These are phyloP conservation scores for Lasiosphaeria miniovina DNA, from an alignment of 495 filamentous ascomycete species.

Conservation along the genomic window DNA sequence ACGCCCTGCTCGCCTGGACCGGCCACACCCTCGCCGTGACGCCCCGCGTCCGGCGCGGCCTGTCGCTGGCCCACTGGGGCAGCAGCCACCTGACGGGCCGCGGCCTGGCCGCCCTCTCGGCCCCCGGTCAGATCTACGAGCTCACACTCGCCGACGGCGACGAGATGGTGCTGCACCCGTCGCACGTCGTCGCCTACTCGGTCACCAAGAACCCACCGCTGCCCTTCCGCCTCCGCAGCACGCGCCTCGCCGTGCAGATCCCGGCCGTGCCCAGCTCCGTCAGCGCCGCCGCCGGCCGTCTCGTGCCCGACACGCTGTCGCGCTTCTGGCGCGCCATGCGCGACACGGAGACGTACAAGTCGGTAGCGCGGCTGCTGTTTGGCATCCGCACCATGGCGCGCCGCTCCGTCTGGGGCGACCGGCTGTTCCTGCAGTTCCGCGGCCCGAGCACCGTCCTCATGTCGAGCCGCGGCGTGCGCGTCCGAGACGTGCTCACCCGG, in stretches of 20 bases:
- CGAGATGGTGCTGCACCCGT: constrained; percentile 80
- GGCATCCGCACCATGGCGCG: constrained; percentile 68
- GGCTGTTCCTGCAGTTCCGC: constrained; percentile 84
- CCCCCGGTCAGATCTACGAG: constrained; percentile 83
- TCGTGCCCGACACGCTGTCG: constrained; percentile 46
- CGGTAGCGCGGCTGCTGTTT: constrained; percentile 57
- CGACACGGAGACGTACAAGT: constrained; percentile 66
- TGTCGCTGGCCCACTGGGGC: constrained; percentile 88
- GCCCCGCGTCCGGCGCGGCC: constrained; percentile 67
- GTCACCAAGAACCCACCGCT: constrained; percentile 67
- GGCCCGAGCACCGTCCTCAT: constrained; percentile 82
- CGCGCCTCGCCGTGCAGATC: constrained; percentile 71
- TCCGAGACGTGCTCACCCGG: constrained; percentile 70
- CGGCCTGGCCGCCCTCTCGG: constrained; percentile 78
- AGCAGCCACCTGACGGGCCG: constrained; percentile 81
- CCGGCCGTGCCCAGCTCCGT: constrained; percentile 59
- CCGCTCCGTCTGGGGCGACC: constrained; percentile 87
- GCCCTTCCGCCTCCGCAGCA: constrained; percentile 82
- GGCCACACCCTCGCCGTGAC: constrained; percentile 75
- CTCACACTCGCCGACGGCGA: constrained; percentile 73
- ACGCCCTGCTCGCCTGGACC: constrained; percentile 92
- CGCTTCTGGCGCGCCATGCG: constrained; percentile 70
- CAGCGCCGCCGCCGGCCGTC: constrained; percentile 35
- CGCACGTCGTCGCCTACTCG: constrained; percentile 87
- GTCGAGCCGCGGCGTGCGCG: constrained; percentile 72